Base-by-base conservation (phyloP, 345 rosid genomes). In the Citrus inodora region DNA sequence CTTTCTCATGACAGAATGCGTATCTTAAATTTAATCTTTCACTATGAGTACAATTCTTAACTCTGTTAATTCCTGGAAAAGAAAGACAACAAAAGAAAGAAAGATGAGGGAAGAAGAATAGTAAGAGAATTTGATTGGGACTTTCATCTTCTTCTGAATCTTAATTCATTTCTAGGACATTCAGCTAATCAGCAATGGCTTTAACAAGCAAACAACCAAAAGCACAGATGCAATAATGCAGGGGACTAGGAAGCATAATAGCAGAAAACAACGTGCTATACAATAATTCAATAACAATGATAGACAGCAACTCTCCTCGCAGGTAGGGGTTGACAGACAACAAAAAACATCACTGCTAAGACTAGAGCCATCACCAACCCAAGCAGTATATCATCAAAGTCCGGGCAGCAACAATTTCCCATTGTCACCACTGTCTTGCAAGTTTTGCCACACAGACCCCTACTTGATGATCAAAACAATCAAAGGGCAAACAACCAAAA, bases 341-440 rank as follows among this genome's bases (percentile, higher is more conserved):
- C 10, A 14, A 82, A 80, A 32, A 85, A 30, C n/a, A 80, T 6
- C 78, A 80, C 80, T 48, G 85, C 87, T 28, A 86, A 4, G 65
- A 82, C 67, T 24, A 79, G 60, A 76, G 75, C 87, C 27, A 86
- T 21, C 66, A 79, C 24, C 62, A 85, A 19, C 58, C 78, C 79
- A 28, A 75, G 48, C 71, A 83, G 55, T 67, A 60, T 37, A n/a
- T 78, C 85, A 51, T 74, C 80, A 2, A 64, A 32, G 5, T 79
- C 89, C 7, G 61, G 53, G 76, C 92, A 81, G 86, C 86, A 83
- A 14, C 6, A 6, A 1, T 6, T 32, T 13, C 78, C 86, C 89
- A 88, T 85, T 37, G 68, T 27, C 38, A 2, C 77, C 27, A 4
- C 30, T 27, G 51, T 63, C 42, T 74, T 74, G 14, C 70, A 27